A percentile compares a stretch with the other conserved stretches of the same genome.
Conservation (phyloP, 1,139 yeast genomes). For the Diutina mesorugosa region DNA sequence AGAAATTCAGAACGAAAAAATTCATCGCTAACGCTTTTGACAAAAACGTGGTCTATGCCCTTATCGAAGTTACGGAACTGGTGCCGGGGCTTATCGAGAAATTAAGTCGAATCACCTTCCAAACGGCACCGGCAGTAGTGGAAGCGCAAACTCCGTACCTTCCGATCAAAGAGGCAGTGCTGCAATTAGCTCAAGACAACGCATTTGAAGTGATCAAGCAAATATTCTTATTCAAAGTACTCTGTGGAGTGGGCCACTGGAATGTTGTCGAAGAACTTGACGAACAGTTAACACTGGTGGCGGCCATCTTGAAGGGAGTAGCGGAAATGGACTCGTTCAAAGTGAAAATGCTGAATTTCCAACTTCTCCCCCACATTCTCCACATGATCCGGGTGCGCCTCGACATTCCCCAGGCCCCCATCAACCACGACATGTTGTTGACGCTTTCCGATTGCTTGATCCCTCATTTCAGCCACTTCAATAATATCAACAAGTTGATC, state of each 20-base stretch:
- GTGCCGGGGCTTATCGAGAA: neutral
- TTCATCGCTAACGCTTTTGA: neutral
- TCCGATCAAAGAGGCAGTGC: constrained; percentile 3
- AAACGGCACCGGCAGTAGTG: neutral
- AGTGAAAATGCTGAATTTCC: constrained; percentile 21
- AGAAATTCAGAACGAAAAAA: neutral
- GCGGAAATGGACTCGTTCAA: constrained; percentile 15
- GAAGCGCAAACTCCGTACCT: neutral
- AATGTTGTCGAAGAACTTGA: neutral
- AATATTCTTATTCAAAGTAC: constrained; percentile 18
- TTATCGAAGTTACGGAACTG: neutral
- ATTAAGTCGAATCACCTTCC: neutral
- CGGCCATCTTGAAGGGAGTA: neutral
- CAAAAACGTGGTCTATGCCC: neutral
- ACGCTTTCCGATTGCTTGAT: constrained; percentile 15
- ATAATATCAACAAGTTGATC: constrained; percentile 18
- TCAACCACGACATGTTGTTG: constrained; percentile 7
- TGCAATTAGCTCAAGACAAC: constrained; percentile 6
- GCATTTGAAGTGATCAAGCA: constrained; percentile 11
- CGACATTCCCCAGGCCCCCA: neutral
- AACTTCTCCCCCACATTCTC: constrained; percentile 21
- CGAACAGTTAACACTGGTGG: neutral
- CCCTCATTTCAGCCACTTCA: constrained; percentile 17
- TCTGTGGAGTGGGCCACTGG: constrained; percentile 15
- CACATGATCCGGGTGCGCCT: constrained; percentile 20